A percentile compares a stretch with the other conserved stretches of the same genome.
phyloP scores from a whole-genome alignment of 495 filamentous ascomycete species.

The Diplogelasinospora grovesii region DNA sequence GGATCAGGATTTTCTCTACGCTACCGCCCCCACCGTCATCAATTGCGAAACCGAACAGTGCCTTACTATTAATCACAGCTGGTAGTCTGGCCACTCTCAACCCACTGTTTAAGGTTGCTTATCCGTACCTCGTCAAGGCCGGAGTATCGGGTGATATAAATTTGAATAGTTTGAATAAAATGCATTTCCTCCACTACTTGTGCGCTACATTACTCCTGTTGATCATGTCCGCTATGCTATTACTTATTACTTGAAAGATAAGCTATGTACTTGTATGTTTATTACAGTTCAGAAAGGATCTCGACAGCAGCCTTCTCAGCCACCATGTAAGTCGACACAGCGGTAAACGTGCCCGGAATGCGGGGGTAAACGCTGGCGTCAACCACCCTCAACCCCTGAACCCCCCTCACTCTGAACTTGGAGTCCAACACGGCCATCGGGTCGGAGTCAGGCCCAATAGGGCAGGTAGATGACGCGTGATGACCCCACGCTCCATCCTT shows the following conservation, averaged over 20 bases:
- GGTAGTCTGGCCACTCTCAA: too few relatives aligned
- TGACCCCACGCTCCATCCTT: slow-evolving; percentile 52
- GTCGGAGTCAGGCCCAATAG: slow-evolving; percentile 52
- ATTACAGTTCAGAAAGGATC: slow-evolving; percentile 15
- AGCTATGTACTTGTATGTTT: background rate
- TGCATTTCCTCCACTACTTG: too few relatives aligned
- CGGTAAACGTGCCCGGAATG: slow-evolving; percentile 52
- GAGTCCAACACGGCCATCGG: slow-evolving; percentile 52
- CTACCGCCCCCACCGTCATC: too few relatives aligned
- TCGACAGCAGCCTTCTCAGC: slow-evolving; percentile 51
- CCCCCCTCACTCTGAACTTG: slow-evolving; percentile 51
- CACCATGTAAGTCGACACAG: slow-evolving; percentile 49
- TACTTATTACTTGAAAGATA: background rate
- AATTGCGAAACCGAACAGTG: too few relatives aligned
- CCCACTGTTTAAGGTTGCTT: too few relatives aligned
- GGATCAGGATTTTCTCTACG: too few relatives aligned
- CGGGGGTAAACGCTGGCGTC: slow-evolving; percentile 52
- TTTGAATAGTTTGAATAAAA: too few relatives aligned
- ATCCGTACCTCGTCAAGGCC: too few relatives aligned
- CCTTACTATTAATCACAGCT: too few relatives aligned
- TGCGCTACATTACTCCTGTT: too few relatives aligned
- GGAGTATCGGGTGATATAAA: too few relatives aligned
- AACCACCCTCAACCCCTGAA: slow-evolving; percentile 53
- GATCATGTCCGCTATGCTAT: too few relatives aligned
- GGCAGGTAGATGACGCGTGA: slow-evolving; percentile 51